Evolutionary conservation across 805 yeast genomes (phyloP), one percentile per base, ranked within the genome.

Genomic region (Jamesozyma hellenica): DNA sequence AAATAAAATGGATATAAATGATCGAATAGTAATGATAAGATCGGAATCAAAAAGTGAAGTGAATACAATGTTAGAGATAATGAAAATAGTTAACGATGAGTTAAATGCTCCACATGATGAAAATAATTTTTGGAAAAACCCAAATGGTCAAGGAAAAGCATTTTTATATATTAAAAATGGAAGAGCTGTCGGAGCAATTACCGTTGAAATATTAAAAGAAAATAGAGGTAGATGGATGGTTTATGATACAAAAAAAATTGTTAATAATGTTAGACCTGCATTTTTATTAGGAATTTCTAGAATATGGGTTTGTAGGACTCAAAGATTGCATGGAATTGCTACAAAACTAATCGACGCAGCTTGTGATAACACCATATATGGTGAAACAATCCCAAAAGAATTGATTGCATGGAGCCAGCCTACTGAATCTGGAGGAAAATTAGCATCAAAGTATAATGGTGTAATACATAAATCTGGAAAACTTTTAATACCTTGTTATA

Each of bases 371-470:
- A 60, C 73, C 18, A 58, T 77, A 1, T 74, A 72, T 49, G 85
- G 84, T 0, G 51, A 70, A 40, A 36, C 18, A 0, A 47, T 79
- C 12, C 57, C 59, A 2, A 69, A 58, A 41, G 47, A 44, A 13
- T 68, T 74, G 42, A 54, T 81, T 15, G 82, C 77, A 1, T 81
- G 84, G 74, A 77, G 84, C 33, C 90, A 81, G 53, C 87, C 88
- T 0, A 75, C 82, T 42, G 72, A 67, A 36, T 67, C 70, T 42
- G 90, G 90, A 0, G 75, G 77, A 1, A 66, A 68, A 41, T 63
- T 80, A 26, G 85, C 87, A 0, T 56, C 55, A 27, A 59, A 52
- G 25, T 79, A 74, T 51, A 77, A 75, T 50, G 77, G 80, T 0
- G 72, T 70, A 1, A 55, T 42, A 21, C 85, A 79, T 51, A 51